Evolutionary conservation across 257 asterid species (phyloP).

Genomic region (Solanum paucissectum): DNA sequence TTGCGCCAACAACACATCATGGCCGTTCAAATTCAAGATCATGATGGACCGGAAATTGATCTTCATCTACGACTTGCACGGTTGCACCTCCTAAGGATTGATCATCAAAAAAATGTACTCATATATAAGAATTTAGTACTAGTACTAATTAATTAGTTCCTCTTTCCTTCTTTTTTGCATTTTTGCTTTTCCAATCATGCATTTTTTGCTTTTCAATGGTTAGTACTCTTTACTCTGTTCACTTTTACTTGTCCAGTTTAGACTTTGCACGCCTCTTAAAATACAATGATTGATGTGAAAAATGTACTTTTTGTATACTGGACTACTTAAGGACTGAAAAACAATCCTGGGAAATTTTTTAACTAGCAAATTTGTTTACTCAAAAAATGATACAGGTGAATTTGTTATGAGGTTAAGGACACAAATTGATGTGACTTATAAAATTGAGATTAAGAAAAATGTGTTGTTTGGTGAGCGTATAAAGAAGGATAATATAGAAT

Average conservation of each 20-base stretch:
- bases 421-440: too few species aligned
- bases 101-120: neutral
- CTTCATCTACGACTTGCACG: slow-evolving; percentile 39
- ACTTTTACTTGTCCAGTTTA: neutral
- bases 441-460: too few species aligned
- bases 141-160: neutral
- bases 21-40: slow-evolving; percentile 1
- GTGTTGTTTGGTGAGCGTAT: too few species aligned
- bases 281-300: too few species aligned
- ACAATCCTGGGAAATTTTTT: too few species aligned
- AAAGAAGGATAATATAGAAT: too few species aligned
- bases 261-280: neutral
- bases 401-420: too few species aligned
- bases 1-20: slow-evolving; percentile 12
- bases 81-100: neutral
- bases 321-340: neutral
- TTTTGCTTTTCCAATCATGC: neutral
- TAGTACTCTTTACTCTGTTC: neutral
- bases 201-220: neutral
- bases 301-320: neutral
- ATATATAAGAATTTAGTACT: neutral
- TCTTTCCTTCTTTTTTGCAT: neutral
- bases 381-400: too few species aligned
- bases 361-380: too few species aligned
- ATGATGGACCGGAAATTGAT: slow-evolving; percentile 54